Percentiles rank a stretch among this genome's conserved stretches.
Conservation (phyloP, 768 basidiomycete genomes). For the Sporobolomyces roseus region DNA sequence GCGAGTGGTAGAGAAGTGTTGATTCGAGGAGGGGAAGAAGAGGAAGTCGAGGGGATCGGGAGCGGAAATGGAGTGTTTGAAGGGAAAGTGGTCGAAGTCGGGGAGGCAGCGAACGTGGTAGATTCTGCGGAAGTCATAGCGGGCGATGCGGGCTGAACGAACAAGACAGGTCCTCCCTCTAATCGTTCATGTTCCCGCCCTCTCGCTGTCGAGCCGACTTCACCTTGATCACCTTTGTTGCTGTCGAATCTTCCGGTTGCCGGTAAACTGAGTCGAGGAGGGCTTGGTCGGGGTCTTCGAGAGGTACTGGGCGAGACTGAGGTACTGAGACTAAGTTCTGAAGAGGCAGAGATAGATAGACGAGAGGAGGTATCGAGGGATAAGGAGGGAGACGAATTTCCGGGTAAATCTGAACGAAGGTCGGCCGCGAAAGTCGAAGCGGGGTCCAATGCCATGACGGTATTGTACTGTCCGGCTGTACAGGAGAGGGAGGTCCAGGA, state of each 20-base stretch:
- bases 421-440: too few relatives aligned
- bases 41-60: not conserved
- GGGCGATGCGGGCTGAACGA: slow-evolving; percentile 8
- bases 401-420: too few relatives aligned
- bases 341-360: not conserved
- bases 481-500: too few relatives aligned
- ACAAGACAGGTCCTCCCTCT: not conserved
- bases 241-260: not conserved
- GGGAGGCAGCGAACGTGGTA: slow-evolving; percentile 1
- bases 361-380: not conserved
- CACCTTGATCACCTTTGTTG: too few relatives aligned
- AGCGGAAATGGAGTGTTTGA: not conserved
- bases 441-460: too few relatives aligned
- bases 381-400: not conserved
- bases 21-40: slow-evolving; percentile 2
- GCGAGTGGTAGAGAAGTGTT: slow-evolving; percentile 3
- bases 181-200: not conserved
- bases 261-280: not conserved
- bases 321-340: too few relatives aligned
- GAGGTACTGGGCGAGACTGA: too few relatives aligned
- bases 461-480: too few relatives aligned
- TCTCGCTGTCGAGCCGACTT: not conserved
- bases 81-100: not conserved
- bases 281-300: not conserved
- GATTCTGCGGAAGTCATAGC: not conserved